A percentile compares a stretch with the other conserved stretches of the same genome.
These are phyloP conservation scores for Lactarius tabidus DNA, from an alignment of 768 basidiomycete species.

Conservation along the genomic window DNA sequence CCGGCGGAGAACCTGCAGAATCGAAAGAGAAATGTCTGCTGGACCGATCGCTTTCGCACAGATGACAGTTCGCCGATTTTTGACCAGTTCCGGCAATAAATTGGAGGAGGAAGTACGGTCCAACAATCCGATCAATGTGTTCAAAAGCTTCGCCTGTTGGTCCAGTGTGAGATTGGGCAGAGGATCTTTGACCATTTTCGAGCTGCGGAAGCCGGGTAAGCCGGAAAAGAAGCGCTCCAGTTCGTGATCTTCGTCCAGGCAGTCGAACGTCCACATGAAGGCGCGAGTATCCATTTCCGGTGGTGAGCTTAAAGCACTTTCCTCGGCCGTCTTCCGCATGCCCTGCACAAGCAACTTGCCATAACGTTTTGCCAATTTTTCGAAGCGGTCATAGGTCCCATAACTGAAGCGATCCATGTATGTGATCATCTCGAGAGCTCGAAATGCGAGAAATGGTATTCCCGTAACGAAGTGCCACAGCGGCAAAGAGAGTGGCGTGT, in stretches of 20 bases:
- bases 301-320: not conserved
- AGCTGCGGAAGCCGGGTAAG: not conserved
- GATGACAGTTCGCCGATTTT: not conserved
- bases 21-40: not conserved
- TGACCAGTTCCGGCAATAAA: not conserved
- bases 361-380: not conserved
- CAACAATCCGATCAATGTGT: not conserved
- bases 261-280: not conserved
- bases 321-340: not conserved
- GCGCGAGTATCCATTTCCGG: not conserved
- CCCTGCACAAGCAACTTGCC: not conserved
- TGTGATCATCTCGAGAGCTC: too few species aligned
- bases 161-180: not conserved
- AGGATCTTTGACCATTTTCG: not conserved
- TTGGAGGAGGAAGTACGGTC: not conserved
- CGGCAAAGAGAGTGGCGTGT: too few species aligned
- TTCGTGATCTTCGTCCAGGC: not conserved
- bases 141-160: not conserved
- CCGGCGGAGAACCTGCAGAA: not conserved
- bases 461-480: too few species aligned
- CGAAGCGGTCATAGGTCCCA: not conserved
- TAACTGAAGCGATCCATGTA: not conserved
- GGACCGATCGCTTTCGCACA: not conserved
- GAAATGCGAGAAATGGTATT: too few species aligned
- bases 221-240: not conserved